Base-by-base conservation (phyloP, 2,329 filamentous ascomycete genomes). In the Aspergillus pseudoglaucus region DNA sequence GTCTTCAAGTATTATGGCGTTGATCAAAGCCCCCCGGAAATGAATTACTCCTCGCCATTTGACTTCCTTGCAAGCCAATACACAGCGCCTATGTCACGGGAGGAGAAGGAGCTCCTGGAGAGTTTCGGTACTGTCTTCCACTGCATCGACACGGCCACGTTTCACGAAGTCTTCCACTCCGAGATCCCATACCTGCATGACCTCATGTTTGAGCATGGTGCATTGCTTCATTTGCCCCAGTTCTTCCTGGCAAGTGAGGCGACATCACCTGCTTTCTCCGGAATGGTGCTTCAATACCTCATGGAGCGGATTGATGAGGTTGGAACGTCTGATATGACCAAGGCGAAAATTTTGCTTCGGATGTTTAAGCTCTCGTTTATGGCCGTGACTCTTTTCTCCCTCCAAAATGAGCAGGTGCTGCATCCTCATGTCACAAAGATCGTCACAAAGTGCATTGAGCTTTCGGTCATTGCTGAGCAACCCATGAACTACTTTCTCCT, bases 351-450 rank as follows among this genome's bases (percentile, higher is more conserved):
- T 42, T 73, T 99, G 30, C 74, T 99, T 44, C 82, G 94, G 47
- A 82, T 99, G 45, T 99, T 97, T 74, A 99, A 99, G 70, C 73
- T 99, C 44, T 95, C 91, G 0, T 98, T 98, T 68, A 98, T 99
- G 93, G 94, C 94, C 0, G 93, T 99, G 35, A 98, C 93, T 0
- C 76, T 99, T 1, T 99, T 98, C 67, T 90, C 90, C 0, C 79
- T 81, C 7, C 90, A 96, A 63, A 99, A 99, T 59, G 93, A 99
- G 69, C 87, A 93, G 64, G 90, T 99, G 2, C 76, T 99, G 12
- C 76, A 97, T 46, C 94, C 94, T 0, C 93, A 98, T 66, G 91
- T 98, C 44, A 90, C 94, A 47, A 94, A 94, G 64, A 95, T 99
- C 54, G 89, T 98, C 52, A 96, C 91, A 10, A 90, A 95, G 68